Base-by-base conservation (phyloP, 768 basidiomycete genomes). In the Rhizopogon vinicolor region DNA sequence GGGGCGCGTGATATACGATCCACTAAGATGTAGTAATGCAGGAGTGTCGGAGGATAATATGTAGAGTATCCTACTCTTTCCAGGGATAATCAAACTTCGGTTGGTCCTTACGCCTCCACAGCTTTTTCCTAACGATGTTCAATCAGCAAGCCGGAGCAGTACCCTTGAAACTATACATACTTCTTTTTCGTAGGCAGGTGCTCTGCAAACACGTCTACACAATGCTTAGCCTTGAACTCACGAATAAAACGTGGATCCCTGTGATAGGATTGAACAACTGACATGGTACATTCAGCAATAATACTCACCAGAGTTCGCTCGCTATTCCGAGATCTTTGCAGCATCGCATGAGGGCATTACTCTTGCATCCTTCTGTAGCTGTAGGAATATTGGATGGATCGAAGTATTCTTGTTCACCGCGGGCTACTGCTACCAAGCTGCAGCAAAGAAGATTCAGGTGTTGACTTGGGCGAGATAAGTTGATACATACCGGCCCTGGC, bases 191-290 rank as follows among this genome's bases (percentile, higher is more conserved):
- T 92, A 0, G 84, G 77, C 0, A 85, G 50, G 64, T 98, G 87
- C 66, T 96, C 93, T 0, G 76, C 91, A 67, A 87, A 97, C 3
- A 94, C 83, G 64, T 98, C 94, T 7, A 88, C 63, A 62, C 91
- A 92, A 63, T 96, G 61, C 64, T 92, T 80, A 3, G 79, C 70
- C 73, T 95, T 98, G 79, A 96, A 98, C 64, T 89, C 84, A 31
- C 93, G 87, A 62, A 98, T 94, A 72, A 96, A 98, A 0, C 89
- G 86, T 25, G 96, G 96, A 66, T 98, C 96, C 94, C 92, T 94
- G 59, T 0, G 31, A 43, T 41, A 1, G 8, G 43, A 60, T 48
- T n/a, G 46, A 43, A 31, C 35, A 46, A 37, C 48, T 44, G 14
- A 43, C 19, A 1, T 41, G n/a, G 14, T 12, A 44, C 13, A 44